These are phyloP conservation scores for Scheffersomyces illinoinensis DNA, from an alignment of 1,139 yeast genomes.

Conservation along the genomic window DNA sequence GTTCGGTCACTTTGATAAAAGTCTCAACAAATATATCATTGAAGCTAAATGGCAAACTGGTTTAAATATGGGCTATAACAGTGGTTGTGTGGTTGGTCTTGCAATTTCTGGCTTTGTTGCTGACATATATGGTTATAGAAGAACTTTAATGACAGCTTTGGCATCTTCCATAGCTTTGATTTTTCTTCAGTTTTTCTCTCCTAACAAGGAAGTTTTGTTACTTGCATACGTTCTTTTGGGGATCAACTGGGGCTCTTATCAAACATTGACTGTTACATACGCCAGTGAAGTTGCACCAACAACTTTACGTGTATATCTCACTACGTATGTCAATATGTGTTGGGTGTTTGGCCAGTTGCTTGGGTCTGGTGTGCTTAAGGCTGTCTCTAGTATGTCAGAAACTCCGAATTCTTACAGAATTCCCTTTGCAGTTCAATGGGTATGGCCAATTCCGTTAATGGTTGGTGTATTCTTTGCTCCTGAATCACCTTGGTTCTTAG, in stretches of 20 bases:
- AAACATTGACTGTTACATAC: conserved; percentile 48
- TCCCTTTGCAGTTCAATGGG: conserved; percentile 59
- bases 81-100: conserved; percentile 50
- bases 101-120: conserved; percentile 44
- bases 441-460: conserved; percentile 55
- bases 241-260: conserved; percentile 55
- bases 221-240: conserved; percentile 51
- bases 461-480: conserved; percentile 41
- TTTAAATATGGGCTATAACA: conserved; percentile 42
- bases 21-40: conserved; percentile 32
- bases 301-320: conserved; percentile 46
- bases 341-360: conserved; percentile 55
- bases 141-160: conserved; percentile 40
- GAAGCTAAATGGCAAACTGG: conserved; percentile 52
- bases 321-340: conserved; percentile 48
- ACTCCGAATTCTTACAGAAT: conserved; percentile 36
- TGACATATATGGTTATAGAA: conserved; percentile 48
- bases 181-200: conserved; percentile 51
- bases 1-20: conserved; percentile 34
- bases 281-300: conserved; percentile 58
- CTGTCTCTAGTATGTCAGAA: conserved; percentile 19
- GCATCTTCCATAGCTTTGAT: conserved; percentile 39
- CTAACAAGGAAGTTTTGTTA: conserved; percentile 35
- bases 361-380: conserved; percentile 47
- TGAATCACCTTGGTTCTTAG: conserved; percentile 47